Percentiles rank a stretch among this genome's conserved stretches.
Evolutionary conservation across 441 rosid genomes (phyloP).

Genomic region (Corymbia citriodora): DNA sequence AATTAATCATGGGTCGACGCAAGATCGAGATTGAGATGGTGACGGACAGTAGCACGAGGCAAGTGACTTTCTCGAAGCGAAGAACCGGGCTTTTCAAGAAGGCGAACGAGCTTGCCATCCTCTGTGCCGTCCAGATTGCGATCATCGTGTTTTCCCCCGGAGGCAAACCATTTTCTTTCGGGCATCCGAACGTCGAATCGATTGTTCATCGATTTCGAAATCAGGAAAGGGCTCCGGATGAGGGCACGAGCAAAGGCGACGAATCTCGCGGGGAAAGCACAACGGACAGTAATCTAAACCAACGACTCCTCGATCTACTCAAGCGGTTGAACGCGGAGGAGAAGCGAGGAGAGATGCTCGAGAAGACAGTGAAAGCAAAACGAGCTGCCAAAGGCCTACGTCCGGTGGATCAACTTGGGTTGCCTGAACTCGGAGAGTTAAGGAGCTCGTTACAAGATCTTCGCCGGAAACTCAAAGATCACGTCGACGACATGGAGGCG

Average conservation of each 20-base stretch:
- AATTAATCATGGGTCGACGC: conserved; percentile 26
- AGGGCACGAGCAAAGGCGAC: background rate
- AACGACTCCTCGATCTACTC: background rate
- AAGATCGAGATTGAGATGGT: conserved; percentile 33
- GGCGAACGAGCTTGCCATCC: conserved; percentile 27
- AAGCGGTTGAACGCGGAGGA: conserved; percentile 10
- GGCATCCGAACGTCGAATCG: conserved; percentile 25
- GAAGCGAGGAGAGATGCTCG: conserved; percentile 16
- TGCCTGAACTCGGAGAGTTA: conserved; percentile 1
- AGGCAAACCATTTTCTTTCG: conserved; percentile 34
- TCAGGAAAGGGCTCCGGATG: background rate
- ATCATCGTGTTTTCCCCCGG: conserved; percentile 34
- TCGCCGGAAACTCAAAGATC: background rate
- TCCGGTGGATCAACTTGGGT: conserved; percentile 2
- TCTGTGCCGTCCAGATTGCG: conserved; percentile 26
- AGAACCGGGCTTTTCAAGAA: conserved; percentile 36
- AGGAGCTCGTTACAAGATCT: conserved; percentile 14
- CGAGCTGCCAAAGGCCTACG: background rate
- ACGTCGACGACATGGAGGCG: conserved; percentile 23
- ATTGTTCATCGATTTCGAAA: conserved; percentile 14
- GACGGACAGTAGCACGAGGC: conserved; percentile 24
- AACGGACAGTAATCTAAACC: background rate
- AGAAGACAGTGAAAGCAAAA: conserved; percentile 1
- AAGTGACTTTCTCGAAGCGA: conserved; percentile 39
- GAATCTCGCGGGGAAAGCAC: background rate